Evolutionary conservation across 331 rosid genomes (phyloP).

Genomic region (Pyrus hybrid): DNA sequence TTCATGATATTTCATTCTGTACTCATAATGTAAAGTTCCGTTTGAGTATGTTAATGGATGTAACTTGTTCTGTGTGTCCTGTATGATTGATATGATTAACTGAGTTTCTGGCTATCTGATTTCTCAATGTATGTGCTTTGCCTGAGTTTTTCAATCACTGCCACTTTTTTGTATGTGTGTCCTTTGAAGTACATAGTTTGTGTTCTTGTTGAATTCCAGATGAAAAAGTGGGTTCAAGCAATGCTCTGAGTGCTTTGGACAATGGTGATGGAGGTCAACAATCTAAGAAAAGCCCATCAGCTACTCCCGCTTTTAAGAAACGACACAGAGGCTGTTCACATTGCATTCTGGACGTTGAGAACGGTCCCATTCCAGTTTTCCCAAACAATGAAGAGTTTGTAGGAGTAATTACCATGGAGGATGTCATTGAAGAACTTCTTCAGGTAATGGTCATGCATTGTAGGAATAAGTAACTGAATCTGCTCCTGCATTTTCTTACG

Average conservation of each 20-base stretch:
- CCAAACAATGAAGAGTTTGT: constrained; percentile 74
- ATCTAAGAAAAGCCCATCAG: constrained; percentile 49
- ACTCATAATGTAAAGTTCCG: neutral
- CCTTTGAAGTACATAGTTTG: constrained; percentile 4
- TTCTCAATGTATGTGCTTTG: neutral
- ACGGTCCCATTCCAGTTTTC: constrained; percentile 63
- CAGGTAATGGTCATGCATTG: constrained; percentile 46
- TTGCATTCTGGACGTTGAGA: constrained; percentile 85
- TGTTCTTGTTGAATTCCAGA: constrained; percentile 15
- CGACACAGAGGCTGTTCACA: constrained; percentile 90
- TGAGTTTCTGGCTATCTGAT: neutral
- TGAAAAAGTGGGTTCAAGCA: constrained; percentile 18
- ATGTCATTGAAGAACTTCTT: constrained; percentile 98
- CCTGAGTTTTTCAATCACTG: neutral
- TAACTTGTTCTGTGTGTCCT: neutral
- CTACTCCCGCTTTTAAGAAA: constrained; percentile 70
- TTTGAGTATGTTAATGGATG: too few species aligned
- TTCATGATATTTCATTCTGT: neutral
- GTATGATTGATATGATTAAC: neutral
- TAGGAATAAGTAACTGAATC: neutral
- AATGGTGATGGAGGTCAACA: constrained; percentile 36
- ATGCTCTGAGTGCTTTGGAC: constrained; percentile 21
- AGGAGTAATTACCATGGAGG: constrained; percentile 97
- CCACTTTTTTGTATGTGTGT: neutral
- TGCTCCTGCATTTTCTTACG: constrained; percentile 12